phyloP scores from a whole-genome alignment of 2,329 filamentous ascomycete genomes.

The Cercospora sojina region DNA sequence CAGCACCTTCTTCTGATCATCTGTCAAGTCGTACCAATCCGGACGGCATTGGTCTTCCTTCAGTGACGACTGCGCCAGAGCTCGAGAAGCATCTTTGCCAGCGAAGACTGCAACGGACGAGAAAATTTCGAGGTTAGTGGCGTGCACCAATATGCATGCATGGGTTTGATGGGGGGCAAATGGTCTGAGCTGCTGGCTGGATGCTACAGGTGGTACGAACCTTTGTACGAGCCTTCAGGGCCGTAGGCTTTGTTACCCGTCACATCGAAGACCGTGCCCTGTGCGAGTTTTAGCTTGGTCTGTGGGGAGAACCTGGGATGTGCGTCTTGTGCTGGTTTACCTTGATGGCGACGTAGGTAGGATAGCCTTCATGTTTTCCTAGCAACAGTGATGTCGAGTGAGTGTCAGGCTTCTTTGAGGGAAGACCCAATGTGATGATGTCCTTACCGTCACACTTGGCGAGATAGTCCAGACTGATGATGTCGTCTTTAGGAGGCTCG shows the following conservation, averaged over 20 bases:
- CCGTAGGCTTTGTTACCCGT: conserved; percentile 84
- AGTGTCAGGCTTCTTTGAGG: background rate
- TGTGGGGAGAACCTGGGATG: background rate
- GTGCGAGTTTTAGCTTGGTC: conserved; percentile 6
- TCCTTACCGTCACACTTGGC: conserved; percentile 76
- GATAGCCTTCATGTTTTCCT: conserved; percentile 64
- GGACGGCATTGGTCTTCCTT: conserved; percentile 79
- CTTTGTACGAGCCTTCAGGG: conserved; percentile 77
- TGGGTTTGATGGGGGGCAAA: background rate
- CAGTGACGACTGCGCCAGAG: conserved; percentile 80
- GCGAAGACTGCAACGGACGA: conserved; percentile 69
- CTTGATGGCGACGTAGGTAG: conserved; percentile 62
- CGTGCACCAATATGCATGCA: background rate
- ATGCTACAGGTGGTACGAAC: conserved; percentile 47
- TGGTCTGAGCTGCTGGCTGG: background rate
- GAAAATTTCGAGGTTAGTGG: background rate
- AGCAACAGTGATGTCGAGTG: background rate
- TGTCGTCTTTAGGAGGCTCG: conserved; percentile 80
- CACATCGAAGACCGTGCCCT: conserved; percentile 95
- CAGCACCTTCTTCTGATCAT: conserved; percentile 80
- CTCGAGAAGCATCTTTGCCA: conserved; percentile 92
- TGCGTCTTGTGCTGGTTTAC: conserved; percentile 31
- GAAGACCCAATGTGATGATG: background rate
- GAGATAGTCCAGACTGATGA: conserved; percentile 77
- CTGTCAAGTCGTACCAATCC: conserved; percentile 78